A percentile compares a stretch with the other conserved stretches of the same genome.
These are phyloP conservation scores for Camellia sinensis DNA, from an alignment of 148 eudicot genomes.

Conservation along the genomic window DNA sequence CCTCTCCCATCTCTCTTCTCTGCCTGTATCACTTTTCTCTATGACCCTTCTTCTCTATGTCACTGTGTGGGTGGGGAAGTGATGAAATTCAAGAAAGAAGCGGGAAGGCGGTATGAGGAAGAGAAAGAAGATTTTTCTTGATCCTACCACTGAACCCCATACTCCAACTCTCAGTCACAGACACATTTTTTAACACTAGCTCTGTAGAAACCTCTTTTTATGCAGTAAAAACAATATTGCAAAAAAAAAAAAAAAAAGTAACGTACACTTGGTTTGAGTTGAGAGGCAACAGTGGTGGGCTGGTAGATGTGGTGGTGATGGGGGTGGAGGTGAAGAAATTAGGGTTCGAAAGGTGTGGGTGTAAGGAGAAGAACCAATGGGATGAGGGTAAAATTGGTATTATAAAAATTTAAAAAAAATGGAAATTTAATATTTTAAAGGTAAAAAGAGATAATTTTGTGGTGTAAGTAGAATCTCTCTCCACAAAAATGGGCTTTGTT, in stretches of 20 bases:
- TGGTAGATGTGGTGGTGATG: too few species aligned
- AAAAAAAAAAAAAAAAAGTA: background rate
- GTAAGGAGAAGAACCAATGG: too few species aligned
- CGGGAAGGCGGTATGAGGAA: conserved; percentile 10
- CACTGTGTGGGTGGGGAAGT: background rate
- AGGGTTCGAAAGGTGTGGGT: too few species aligned
- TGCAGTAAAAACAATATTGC: background rate
- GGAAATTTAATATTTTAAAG: too few species aligned
- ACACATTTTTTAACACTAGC: background rate
- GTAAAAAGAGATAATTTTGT: too few species aligned
- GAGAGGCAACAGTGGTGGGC: too few species aligned
- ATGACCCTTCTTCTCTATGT: background rate
- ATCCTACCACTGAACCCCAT: background rate
- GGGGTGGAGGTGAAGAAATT: too few species aligned
- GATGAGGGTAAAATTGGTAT: too few species aligned
- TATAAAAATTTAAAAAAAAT: too few species aligned
- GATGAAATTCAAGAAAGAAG: conserved; percentile 14
- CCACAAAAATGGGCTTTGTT: too few species aligned
- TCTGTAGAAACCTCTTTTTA: background rate
- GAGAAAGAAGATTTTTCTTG: conserved; percentile 6
- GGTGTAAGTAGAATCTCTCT: too few species aligned
- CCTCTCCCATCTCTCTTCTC: background rate
- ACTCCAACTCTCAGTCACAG: too few species aligned
- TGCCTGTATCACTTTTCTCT: background rate
- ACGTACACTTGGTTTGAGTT: background rate